phyloP scores from a whole-genome alignment of 306 rosid genomes.

The Trichosanthes truncata region DNA sequence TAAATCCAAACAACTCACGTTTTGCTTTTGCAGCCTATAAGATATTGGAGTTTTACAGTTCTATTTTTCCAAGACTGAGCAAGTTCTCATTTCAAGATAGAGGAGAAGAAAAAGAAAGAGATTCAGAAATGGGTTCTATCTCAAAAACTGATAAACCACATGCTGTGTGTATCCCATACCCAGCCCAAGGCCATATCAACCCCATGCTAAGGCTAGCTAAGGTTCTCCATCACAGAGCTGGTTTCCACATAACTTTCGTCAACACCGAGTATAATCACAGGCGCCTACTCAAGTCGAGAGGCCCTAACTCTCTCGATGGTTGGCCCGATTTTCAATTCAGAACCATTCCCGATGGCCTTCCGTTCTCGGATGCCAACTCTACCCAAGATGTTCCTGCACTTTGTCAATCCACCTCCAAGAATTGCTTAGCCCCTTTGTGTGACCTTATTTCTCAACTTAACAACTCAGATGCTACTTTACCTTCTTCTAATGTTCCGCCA shows the following conservation, averaged over 20 bases:
- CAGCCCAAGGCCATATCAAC: slow-evolving; percentile 8
- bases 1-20: too few relatives aligned
- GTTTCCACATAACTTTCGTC: neutral
- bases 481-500: slow-evolving; percentile 16
- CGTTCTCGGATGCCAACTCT: slow-evolving; percentile 26
- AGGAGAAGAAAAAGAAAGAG: neutral
- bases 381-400: slow-evolving; percentile 37
- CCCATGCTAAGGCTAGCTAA: neutral
- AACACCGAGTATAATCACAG: slow-evolving; percentile 1
- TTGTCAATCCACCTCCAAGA: slow-evolving; percentile 19
- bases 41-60: neutral
- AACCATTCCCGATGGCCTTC: slow-evolving; percentile 42
- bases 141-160: neutral
- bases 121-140: neutral
- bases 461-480: too few relatives aligned
- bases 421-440: slow-evolving; percentile 30
- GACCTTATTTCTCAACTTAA: slow-evolving; percentile 28
- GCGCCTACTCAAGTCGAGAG: neutral
- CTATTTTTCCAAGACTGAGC: neutral
- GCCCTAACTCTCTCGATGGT: neutral
- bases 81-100: neutral
- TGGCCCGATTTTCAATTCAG: neutral
- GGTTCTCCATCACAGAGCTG: neutral
- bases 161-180: slow-evolving; percentile 1
- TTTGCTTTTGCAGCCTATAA: neutral